Conservation (phyloP, 306 rosid genomes). For the Sicyos baderoa region DNA sequence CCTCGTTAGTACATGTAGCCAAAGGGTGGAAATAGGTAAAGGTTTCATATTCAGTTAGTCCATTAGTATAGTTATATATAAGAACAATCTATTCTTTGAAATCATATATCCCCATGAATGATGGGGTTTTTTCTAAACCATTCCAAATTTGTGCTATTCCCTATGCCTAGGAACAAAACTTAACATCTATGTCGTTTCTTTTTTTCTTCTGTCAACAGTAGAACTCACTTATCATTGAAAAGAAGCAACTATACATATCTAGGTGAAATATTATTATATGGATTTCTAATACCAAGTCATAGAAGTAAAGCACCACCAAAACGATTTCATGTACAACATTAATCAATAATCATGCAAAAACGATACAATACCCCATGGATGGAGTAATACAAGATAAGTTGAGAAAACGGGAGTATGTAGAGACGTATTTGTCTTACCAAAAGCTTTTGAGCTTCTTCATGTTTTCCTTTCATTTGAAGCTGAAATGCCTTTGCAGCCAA, state of each 20-base stretch:
- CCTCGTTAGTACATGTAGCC: neutral
- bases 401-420: neutral
- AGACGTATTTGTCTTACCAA: conserved; percentile 39
- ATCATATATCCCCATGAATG: neutral
- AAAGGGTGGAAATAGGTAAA: neutral
- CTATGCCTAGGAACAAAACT: neutral
- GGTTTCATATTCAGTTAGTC: neutral
- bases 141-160: neutral
- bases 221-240: neutral
- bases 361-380: neutral
- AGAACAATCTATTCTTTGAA: neutral
- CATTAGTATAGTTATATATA: neutral
- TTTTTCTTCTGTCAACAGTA: neutral
- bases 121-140: neutral
- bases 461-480: conserved; percentile 83
- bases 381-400: neutral
- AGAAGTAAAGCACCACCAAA: neutral
- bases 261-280: neutral
- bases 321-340: neutral
- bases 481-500: conserved; percentile 96
- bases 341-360: neutral
- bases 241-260: neutral
- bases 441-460: conserved; percentile 74
- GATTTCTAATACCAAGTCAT: neutral
- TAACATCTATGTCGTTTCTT: neutral